phyloP scores from a whole-genome alignment of 352 stramenopile species.

The Albugo laibachii region DNA sequence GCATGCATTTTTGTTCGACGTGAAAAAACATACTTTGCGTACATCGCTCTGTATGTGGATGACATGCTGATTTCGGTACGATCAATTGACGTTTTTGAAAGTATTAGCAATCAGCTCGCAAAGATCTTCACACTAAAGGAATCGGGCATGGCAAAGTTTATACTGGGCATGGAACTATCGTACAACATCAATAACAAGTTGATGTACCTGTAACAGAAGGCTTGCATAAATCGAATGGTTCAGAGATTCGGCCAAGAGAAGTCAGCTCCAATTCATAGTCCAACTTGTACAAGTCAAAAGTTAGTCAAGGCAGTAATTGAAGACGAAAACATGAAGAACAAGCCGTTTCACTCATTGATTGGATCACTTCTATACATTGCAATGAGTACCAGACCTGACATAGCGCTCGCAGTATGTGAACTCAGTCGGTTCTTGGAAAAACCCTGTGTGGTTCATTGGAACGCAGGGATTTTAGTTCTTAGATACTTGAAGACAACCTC shows the following conservation, averaged over 20 bases:
- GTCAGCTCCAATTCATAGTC: neutral
- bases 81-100: neutral
- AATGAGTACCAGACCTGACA: neutral
- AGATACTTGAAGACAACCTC: neutral
- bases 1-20: constrained; percentile 9
- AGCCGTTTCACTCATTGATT: neutral
- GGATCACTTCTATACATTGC: neutral
- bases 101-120: constrained; percentile 5
- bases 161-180: constrained; percentile 11
- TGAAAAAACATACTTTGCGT: constrained; percentile 1
- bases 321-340: neutral
- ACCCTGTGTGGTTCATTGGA: neutral
- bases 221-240: constrained; percentile 8
- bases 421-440: neutral
- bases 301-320: neutral
- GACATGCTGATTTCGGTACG: constrained; percentile 7
- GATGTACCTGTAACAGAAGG: constrained; percentile 9
- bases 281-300: neutral
- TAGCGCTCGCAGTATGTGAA: neutral
- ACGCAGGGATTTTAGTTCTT: neutral
- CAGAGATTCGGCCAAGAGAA: neutral
- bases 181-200: neutral
- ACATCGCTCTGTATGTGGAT: constrained; percentile 8
- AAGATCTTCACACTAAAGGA: constrained; percentile 8
- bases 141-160: constrained; percentile 4